These are phyloP conservation scores for Cymbidium sinense DNA, from an alignment of 106 monocot genomes.

Conservation along the genomic window DNA sequence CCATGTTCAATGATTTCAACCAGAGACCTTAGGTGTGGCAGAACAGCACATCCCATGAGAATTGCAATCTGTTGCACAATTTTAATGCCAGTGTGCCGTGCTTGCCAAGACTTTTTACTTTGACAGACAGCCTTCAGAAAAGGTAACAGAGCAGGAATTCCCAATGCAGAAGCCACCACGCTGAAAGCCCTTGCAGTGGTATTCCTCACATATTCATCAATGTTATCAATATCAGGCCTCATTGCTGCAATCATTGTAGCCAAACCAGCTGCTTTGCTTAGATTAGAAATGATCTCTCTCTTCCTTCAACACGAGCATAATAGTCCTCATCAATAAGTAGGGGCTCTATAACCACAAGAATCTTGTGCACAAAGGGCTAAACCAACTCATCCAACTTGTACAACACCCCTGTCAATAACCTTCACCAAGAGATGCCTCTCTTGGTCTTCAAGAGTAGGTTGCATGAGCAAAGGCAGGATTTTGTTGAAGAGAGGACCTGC, in stretches of 20 bases:
- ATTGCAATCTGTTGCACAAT: conserved; percentile 98
- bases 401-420: conserved; percentile 89
- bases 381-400: conserved; percentile 95
- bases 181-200: conserved; percentile 98
- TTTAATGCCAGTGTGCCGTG: conserved; percentile 94
- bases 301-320: conserved; percentile 96
- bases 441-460: conserved; percentile 93
- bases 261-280: conserved; percentile 94
- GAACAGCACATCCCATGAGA: conserved; percentile 98
- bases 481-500: conserved; percentile 93
- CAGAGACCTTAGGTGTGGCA: conserved; percentile 85
- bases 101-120: conserved; percentile 99
- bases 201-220: conserved; percentile 96
- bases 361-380: conserved; percentile 92
- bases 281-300: conserved; percentile 98
- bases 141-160: conserved; percentile 94
- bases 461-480: conserved; percentile 92
- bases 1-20: conserved; percentile 98
- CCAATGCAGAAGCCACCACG: conserved; percentile 95
- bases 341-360: conserved; percentile 95
- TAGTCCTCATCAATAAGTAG: conserved; percentile 96
- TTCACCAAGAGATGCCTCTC: conserved; percentile 95
- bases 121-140: conserved; percentile 98
- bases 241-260: conserved; percentile 98
- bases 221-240: conserved; percentile 98